A percentile compares a stretch with the other conserved stretches of the same genome.
phyloP scores from a whole-genome alignment of 176 grass and related monocot species.

The maize (Zea mays) region Zm-B73-REFERENCE-NAM-5.0 NC_050103.1:154712001-154712500 shows the following conservation, averaged over 20 bases:
- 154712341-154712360: constrained; percentile 22
- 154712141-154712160: not conserved
- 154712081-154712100: not conserved
- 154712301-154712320: constrained; percentile 24
- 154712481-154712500: constrained; percentile 30
- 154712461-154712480: constrained; percentile 91
- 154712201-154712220: constrained; percentile 97
- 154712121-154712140: constrained; percentile 1
- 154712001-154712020: not conserved
- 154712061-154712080: constrained; percentile 11
- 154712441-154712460: constrained; percentile 79
- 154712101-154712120: not conserved
- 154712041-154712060: not conserved
- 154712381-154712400: constrained; percentile 25
- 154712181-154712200: constrained; percentile 96
- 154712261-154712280: constrained; percentile 82
- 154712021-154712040: constrained; percentile 2
- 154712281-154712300: constrained; percentile 46
- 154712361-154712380: constrained; percentile 1
- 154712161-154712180: constrained; percentile 46
- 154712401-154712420: constrained; percentile 85
- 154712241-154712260: constrained; percentile 99
- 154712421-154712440: constrained; percentile 68
- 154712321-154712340: not conserved
- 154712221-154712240: constrained; percentile 95